Evolutionary conservation across 148 eudicot species (phyloP).

Genomic region (Euryodendron excelsum): DNA sequence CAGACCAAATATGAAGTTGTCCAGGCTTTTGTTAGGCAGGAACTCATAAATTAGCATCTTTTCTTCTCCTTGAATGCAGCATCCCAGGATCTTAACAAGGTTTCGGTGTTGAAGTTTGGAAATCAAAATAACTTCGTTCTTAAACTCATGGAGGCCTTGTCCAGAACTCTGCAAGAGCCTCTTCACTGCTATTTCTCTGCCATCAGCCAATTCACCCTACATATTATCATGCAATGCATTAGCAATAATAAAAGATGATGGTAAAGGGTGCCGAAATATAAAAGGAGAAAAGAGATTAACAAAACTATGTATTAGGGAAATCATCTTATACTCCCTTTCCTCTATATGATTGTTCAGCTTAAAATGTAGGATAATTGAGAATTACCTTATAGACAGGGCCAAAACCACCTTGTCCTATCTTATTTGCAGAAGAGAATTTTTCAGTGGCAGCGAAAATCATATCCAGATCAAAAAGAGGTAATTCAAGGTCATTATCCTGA

Average conservation of each 20-base stretch:
- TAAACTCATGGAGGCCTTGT: slow-evolving; percentile 47
- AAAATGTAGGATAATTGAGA: neutral
- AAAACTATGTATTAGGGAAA: neutral
- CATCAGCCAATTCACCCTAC: slow-evolving; percentile 39
- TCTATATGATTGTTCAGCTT: neutral
- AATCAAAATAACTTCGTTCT: slow-evolving; percentile 43
- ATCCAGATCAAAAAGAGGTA: slow-evolving; percentile 23
- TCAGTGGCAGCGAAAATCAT: slow-evolving; percentile 27
- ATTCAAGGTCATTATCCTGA: slow-evolving; percentile 19
- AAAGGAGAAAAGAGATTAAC: neutral
- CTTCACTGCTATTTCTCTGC: slow-evolving; percentile 47
- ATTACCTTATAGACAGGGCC: slow-evolving; percentile 47
- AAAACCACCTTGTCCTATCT: slow-evolving; percentile 46
- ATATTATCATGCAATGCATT: neutral
- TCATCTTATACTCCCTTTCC: neutral
- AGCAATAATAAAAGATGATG: neutral
- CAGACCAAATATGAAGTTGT: slow-evolving; percentile 37
- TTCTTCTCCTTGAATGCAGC: slow-evolving; percentile 41
- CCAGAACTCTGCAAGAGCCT: slow-evolving; percentile 42
- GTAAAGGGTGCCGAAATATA: neutral
- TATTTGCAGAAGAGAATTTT: slow-evolving; percentile 25
- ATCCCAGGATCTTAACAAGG: slow-evolving; percentile 47
- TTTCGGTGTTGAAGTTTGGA: slow-evolving; percentile 55
- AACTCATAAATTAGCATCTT: slow-evolving; percentile 49
- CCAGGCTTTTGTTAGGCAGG: slow-evolving; percentile 50